Conservation (phyloP, 1,284 basidiomycete species). For the Boletus smithii region DNA sequence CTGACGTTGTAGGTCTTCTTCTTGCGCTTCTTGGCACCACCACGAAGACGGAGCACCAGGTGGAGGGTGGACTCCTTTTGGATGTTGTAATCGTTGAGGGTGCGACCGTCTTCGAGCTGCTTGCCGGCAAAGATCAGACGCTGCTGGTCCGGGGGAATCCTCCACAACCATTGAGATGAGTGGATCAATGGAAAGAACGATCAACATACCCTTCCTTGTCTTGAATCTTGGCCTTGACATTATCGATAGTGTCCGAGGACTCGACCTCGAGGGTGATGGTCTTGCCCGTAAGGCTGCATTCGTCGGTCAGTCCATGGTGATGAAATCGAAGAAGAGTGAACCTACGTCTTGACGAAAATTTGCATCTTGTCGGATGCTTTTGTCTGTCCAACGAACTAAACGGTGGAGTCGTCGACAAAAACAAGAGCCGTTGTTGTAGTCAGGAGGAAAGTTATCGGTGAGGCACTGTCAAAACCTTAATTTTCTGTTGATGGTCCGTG, state of each 20-base stretch:
- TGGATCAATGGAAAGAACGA: background rate
- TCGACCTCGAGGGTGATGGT: slow-evolving; percentile 31
- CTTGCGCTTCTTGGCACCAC: slow-evolving; percentile 99
- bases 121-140: slow-evolving; percentile 98
- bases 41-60: slow-evolving; percentile 91
- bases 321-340: slow-evolving; percentile 12
- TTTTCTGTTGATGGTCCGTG: slow-evolving; percentile 45
- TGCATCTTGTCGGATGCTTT: slow-evolving; percentile 76
- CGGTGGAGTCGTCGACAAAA: slow-evolving; percentile 87
- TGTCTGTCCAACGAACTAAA: slow-evolving; percentile 81
- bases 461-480: slow-evolving; percentile 30
- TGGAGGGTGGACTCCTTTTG: slow-evolving; percentile 97
- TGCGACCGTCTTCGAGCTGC: slow-evolving; percentile 94
- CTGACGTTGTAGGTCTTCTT: slow-evolving; percentile 96
- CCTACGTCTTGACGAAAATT: slow-evolving; percentile 93
- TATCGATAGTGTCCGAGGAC: slow-evolving; percentile 76
- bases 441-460: slow-evolving; percentile 20
- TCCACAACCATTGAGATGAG: slow-evolving; percentile 28
- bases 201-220: slow-evolving; percentile 84
- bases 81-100: slow-evolving; percentile 90
- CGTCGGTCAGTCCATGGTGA: background rate
- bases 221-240: slow-evolving; percentile 95
- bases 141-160: slow-evolving; percentile 94
- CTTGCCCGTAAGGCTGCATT: slow-evolving; percentile 84
- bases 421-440: slow-evolving; percentile 45